Evolutionary conservation across 1,284 basidiomycete genomes (phyloP), one percentile per base, ranked within the genome.

Genomic region (Leccinum solheimii): DNA sequence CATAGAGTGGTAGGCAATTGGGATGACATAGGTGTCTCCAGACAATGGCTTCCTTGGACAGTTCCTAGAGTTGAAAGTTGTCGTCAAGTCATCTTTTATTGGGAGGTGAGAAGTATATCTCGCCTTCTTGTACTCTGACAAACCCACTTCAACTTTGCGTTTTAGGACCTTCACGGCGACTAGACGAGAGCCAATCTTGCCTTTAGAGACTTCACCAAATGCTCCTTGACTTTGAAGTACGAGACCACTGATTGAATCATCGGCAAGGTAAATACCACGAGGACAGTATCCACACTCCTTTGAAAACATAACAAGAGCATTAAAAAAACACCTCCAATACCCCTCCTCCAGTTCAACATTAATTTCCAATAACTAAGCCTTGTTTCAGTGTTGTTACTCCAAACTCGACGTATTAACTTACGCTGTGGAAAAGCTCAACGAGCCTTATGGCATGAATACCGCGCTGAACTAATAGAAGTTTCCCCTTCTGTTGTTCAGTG

Each of bases 1-100:
- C 70, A 57, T 73, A 68, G 13, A 72, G 19, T 8, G 72, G 71
- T 26, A 72, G 34, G 21, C 72, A 72, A 30, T 72, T 73, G 1
- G 71, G 71, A 53, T 74, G 71, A 1, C 55, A 64, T 23, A 72
- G 45, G 52, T 73, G 62, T 23, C 58, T 63, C 70, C 72, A 74
- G 51, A 72, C 45, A 32, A 68, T 56, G 19, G 71, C 68, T n/a
- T 74, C 70, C 11, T 65, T 65, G 23, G 60, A 64, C 21, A 71
- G 53, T 58, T 61, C 45, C 70, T 72, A 30, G n/a, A 43, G 40
- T 43, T 11, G 9, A 40, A 40, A n/a, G 16, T 40, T 40, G 40
- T 19, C 3, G 40, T 43, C 10, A 19, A 19, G n/a, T 9, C n/a
- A 43, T 10, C 10, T 43, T 2, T 19, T 11, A 43, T 19, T 43